Base-by-base conservation (phyloP, 768 basidiomycete genomes). In the Tephrocybe sp. region DNA sequence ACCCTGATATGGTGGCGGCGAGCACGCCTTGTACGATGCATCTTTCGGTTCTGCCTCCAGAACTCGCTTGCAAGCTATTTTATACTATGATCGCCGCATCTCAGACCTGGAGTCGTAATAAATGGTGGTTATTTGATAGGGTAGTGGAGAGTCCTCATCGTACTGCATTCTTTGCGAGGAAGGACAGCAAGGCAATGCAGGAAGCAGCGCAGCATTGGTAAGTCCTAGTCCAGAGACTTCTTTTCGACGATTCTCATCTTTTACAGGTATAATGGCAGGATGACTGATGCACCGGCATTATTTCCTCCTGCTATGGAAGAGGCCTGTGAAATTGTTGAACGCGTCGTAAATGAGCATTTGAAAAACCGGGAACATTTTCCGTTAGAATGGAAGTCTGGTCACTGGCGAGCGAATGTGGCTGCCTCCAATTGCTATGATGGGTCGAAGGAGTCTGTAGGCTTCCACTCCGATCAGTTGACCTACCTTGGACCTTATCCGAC, bases 351-450 rank as follows among this genome's bases (percentile, higher is more conserved):
- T 53, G 73, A 75, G 16, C 86, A 89, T 64, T 75, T 92, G 68
- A 72, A 65, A 53, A 82, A 77, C 61, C 76, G 89, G 45, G 54
- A 70, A 44, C 80, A 80, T 7, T 85, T 78, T 63, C 74, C 77
- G 3, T 68, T 86, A 4, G 91, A 92, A 66, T 92, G 88, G 87
- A 73, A 64, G 20, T 73, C 70, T 1, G 67, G 59, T 48, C 54
- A 51, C 6, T 92, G 91, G 90, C 73, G 80, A 47, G 91, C 90
- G 1, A 92, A 92, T 57, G 89, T 92, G 19, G 90, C 90, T 3
- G 90, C 89, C 1, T 82, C 89, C 2, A 92, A 92, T 58, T 86
- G 89, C 57, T 92, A 92, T 53, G 80, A 85, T 62, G 89, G 89
- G n/a, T 76, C 78, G 33, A 84, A 85, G 61, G 89, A 91, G 65